Evolutionary conservation across 805 yeast species (phyloP).

Genomic region (Candida loeiensis): DNA sequence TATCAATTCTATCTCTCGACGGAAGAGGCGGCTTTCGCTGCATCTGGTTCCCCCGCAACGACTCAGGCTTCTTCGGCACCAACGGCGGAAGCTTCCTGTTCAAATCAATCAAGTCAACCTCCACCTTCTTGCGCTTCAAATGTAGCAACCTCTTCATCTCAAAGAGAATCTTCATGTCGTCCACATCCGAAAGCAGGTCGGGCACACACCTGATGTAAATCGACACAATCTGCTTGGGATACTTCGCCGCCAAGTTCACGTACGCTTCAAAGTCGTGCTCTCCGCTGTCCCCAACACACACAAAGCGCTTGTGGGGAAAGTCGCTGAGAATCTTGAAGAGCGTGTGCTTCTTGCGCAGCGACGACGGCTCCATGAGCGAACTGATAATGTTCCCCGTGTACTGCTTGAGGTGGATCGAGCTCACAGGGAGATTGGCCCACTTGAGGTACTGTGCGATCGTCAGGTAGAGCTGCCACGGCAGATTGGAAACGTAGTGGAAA

Average conservation of each 20-base stretch:
- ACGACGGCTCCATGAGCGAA: conserved; percentile 82
- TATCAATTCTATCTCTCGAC: neutral
- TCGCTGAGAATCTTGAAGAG: conserved; percentile 62
- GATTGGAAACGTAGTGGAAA: conserved; percentile 93
- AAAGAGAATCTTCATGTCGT: conserved; percentile 33
- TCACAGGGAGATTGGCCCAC: conserved; percentile 60
- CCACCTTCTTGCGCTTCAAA: conserved; percentile 8
- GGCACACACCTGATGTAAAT: conserved; percentile 79
- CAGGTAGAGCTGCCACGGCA: conserved; percentile 86
- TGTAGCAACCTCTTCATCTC: conserved; percentile 26
- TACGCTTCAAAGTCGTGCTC: conserved; percentile 95
- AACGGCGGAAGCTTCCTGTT: conserved; percentile 29
- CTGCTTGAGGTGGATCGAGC: conserved; percentile 83
- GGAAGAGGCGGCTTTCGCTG: conserved; percentile 34
- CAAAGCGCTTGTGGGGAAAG: conserved; percentile 73
- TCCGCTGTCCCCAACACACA: conserved; percentile 92
- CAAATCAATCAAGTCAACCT: conserved; percentile 31
- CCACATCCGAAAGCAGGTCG: conserved; percentile 58
- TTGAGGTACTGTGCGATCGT: conserved; percentile 56
- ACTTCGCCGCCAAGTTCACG: conserved; percentile 56
- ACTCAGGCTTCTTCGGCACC: conserved; percentile 47
- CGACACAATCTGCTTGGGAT: conserved; percentile 64
- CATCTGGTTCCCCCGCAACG: conserved; percentile 28
- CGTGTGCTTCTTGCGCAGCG: conserved; percentile 70
- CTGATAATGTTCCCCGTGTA: conserved; percentile 80